Percentiles rank a stretch among this genome's conserved stretches.
Evolutionary conservation across 2,329 filamentous ascomycete genomes (phyloP).

Genomic region (Fusarium agapanthi): DNA sequence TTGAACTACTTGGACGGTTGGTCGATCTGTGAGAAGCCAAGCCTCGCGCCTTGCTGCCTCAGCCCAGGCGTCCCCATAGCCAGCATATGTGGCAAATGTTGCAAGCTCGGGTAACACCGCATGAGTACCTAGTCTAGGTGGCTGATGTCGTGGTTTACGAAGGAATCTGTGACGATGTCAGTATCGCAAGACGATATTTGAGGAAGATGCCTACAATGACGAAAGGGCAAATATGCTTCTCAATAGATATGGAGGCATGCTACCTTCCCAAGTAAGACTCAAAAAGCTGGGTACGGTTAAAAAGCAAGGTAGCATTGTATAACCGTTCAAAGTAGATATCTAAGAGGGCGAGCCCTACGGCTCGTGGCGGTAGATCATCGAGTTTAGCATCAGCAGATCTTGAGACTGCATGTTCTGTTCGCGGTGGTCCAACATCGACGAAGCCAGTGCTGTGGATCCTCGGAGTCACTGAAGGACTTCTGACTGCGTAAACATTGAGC

Average conservation of each 20-base stretch:
- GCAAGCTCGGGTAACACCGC: background rate
- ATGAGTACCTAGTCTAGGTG: background rate
- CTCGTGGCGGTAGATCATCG: background rate
- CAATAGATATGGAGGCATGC: background rate
- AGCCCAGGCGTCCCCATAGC: background rate
- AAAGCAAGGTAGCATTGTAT: background rate
- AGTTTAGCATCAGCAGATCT: fast-evolving
- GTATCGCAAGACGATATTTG: fast-evolving
- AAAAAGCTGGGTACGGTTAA: background rate
- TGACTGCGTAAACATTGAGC: background rate
- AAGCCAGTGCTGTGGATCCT: background rate
- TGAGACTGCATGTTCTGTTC: background rate
- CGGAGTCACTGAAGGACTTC: background rate
- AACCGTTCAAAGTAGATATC: background rate
- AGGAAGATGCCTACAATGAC: background rate
- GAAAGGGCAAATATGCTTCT: background rate
- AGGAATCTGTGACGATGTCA: background rate
- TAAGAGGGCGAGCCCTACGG: background rate
- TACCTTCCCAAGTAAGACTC: background rate
- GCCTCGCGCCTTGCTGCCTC: background rate
- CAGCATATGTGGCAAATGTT: background rate
- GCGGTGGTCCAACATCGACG: fast-evolving
- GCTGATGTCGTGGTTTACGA: background rate
- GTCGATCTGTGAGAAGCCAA: background rate
- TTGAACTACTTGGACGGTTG: background rate